phyloP scores from a whole-genome alignment of 495 filamentous ascomycete genomes.

The Platismatia glauca region DNA sequence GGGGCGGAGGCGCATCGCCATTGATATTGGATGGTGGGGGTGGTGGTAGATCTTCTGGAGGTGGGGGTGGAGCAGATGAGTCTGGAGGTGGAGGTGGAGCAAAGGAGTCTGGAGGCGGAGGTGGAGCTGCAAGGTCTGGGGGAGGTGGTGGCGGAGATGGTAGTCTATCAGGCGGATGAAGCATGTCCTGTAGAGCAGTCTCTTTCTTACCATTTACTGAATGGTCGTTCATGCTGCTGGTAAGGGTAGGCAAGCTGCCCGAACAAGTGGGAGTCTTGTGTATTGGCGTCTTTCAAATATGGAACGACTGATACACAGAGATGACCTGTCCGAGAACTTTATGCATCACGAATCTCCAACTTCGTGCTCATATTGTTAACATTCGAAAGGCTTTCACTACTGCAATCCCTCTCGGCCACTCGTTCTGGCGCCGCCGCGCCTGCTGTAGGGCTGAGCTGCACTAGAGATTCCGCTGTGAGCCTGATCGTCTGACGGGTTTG shows the following conservation, averaged over 20 bases:
- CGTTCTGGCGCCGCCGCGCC: neutral
- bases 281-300: neutral
- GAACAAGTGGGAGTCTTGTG: neutral
- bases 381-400: neutral
- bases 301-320: too few relatives aligned
- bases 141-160: slow-evolving; percentile 9
- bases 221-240: slow-evolving; percentile 6
- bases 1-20: slow-evolving; percentile 31
- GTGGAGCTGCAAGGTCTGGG: slow-evolving; percentile 14
- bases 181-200: neutral
- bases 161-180: neutral
- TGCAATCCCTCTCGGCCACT: too few relatives aligned
- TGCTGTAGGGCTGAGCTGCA: neutral
- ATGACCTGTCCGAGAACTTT: too few relatives aligned
- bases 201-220: slow-evolving; percentile 3
- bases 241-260: neutral
- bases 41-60: slow-evolving; percentile 47
- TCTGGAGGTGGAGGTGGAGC: slow-evolving; percentile 28
- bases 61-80: slow-evolving; percentile 48
- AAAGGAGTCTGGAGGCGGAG: slow-evolving; percentile 31
- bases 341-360: neutral
- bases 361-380: neutral
- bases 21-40: slow-evolving; percentile 38
- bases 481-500: neutral
- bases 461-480: neutral